Conservation (phyloP, 345 rosid species). For the Angophora floribunda region DNA sequence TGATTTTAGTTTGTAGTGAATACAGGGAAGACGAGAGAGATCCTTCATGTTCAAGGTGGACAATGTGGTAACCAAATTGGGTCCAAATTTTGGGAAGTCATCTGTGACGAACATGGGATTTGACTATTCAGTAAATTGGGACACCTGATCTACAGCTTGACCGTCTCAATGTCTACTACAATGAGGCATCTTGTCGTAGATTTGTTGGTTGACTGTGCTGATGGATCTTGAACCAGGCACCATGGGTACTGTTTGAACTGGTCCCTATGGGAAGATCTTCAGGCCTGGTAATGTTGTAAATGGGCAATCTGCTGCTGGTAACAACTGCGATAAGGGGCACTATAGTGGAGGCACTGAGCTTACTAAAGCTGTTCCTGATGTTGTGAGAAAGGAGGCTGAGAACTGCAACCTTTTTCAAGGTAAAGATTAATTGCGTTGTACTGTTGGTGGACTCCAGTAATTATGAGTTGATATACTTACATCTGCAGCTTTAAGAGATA, state of each 20-base stretch:
- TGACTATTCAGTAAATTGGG: constrained; percentile 13
- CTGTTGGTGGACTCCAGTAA: background rate
- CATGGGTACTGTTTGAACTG: constrained; percentile 17
- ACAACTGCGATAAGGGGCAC: constrained; percentile 21
- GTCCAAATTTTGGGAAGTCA: constrained; percentile 26
- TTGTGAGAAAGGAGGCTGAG: constrained; percentile 14
- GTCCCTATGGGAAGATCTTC: constrained; percentile 15
- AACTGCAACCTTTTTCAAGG: constrained; percentile 23
- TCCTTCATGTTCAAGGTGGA: constrained; percentile 27
- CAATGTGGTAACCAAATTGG: constrained; percentile 32
- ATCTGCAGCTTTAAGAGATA: background rate
- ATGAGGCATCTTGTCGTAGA: constrained; percentile 21
- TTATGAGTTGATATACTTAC: background rate
- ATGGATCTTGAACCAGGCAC: constrained; percentile 34
- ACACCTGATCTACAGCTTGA: constrained; percentile 19
- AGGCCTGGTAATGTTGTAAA: constrained; percentile 19
- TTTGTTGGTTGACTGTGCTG: constrained; percentile 26
- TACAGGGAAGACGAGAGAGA: constrained; percentile 15
- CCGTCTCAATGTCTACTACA: constrained; percentile 18
- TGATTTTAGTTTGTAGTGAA: background rate
- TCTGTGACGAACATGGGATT: constrained; percentile 20
- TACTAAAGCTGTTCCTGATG: constrained; percentile 1
- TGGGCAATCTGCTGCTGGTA: constrained; percentile 20
- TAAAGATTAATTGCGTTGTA: background rate
- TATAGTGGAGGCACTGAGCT: constrained; percentile 20